Percentiles rank a stretch among this genome's conserved stretches.
Conservation (phyloP, 2,329 filamentous ascomycete species). For the Colletotrichum eremochloae region DNA sequence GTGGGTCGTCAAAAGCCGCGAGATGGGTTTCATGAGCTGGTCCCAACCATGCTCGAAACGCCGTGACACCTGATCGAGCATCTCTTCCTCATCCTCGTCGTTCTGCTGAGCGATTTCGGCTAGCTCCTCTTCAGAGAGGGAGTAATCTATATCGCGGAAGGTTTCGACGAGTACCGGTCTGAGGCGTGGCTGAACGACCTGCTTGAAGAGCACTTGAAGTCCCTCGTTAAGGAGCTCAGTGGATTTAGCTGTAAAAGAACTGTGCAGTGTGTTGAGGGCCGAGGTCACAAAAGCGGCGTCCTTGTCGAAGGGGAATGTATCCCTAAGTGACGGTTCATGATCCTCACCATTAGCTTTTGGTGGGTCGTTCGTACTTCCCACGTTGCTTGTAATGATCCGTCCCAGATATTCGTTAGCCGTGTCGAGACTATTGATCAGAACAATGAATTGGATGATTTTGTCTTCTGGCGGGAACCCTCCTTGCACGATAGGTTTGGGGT, state of each 20-base stretch:
- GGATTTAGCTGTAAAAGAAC: constrained; percentile 81
- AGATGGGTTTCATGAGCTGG: constrained; percentile 84
- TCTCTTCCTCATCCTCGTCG: constrained; percentile 66
- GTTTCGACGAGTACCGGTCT: constrained; percentile 88
- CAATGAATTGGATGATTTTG: constrained; percentile 88
- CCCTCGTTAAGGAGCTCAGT: constrained; percentile 87
- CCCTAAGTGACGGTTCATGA: constrained; percentile 63
- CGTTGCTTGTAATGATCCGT: constrained; percentile 82
- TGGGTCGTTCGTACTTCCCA: constrained; percentile 61
- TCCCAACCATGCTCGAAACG: constrained; percentile 91
- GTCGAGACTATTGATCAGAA: constrained; percentile 96
- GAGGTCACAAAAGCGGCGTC: constrained; percentile 79
- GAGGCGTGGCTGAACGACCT: constrained; percentile 87
- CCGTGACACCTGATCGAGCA: constrained; percentile 77
- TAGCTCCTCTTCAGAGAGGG: constrained; percentile 73
- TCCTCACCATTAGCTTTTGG: constrained; percentile 48
- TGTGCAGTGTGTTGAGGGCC: constrained; percentile 76
- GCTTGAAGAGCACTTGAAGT: constrained; percentile 86
- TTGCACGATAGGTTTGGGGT: constrained; percentile 83
- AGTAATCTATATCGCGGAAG: constrained; percentile 93
- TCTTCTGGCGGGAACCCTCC: constrained; percentile 89
- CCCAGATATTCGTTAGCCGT: constrained; percentile 91
- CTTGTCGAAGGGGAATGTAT: constrained; percentile 84
- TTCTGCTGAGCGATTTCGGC: constrained; percentile 67
- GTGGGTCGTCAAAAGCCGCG: constrained; percentile 82